Conservation (phyloP, 2,329 filamentous ascomycete genomes). For the Trichoderma sp. region DNA sequence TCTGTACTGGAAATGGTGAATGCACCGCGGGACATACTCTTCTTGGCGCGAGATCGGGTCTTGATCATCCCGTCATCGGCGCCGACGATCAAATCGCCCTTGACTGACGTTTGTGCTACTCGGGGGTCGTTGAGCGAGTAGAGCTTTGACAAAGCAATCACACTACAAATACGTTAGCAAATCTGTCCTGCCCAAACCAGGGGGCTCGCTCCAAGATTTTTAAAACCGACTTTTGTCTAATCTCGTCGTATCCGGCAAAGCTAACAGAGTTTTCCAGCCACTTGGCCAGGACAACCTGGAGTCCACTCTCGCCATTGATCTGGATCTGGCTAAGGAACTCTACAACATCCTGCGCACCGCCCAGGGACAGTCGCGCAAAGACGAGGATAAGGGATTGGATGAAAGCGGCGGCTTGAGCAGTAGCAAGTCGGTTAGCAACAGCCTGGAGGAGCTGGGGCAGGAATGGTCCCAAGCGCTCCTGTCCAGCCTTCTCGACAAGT, state of each 20-base stretch:
- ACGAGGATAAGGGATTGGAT: constrained; percentile 96
- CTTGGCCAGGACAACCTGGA: constrained; percentile 85
- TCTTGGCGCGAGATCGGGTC: constrained; percentile 85
- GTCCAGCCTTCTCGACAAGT: constrained; percentile 90
- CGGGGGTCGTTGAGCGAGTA: constrained; percentile 84
- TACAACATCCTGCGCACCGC: constrained; percentile 83
- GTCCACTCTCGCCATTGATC: constrained; percentile 74
- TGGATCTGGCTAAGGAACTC: constrained; percentile 85
- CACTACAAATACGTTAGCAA: constrained; percentile 50
- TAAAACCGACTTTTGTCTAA: constrained; percentile 78
- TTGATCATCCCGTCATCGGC: constrained; percentile 77
- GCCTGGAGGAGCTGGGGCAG: constrained; percentile 84
- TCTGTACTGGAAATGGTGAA: constrained; percentile 23
- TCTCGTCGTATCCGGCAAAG: constrained; percentile 98
- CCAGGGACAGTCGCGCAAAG: constrained; percentile 84
- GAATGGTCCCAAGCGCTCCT: constrained; percentile 85
- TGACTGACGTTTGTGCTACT: constrained; percentile 75
- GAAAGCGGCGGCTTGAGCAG: constrained; percentile 80
- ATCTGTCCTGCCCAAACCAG: neutral
- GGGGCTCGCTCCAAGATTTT: neutral
- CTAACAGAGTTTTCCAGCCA: constrained; percentile 97
- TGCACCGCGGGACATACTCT: constrained; percentile 53
- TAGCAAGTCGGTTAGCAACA: constrained; percentile 79
- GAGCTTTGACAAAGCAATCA: constrained; percentile 88
- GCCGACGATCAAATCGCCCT: constrained; percentile 84